These are phyloP conservation scores for Tricholoma saponaceum DNA, from an alignment of 768 basidiomycete genomes.

Conservation along the genomic window DNA sequence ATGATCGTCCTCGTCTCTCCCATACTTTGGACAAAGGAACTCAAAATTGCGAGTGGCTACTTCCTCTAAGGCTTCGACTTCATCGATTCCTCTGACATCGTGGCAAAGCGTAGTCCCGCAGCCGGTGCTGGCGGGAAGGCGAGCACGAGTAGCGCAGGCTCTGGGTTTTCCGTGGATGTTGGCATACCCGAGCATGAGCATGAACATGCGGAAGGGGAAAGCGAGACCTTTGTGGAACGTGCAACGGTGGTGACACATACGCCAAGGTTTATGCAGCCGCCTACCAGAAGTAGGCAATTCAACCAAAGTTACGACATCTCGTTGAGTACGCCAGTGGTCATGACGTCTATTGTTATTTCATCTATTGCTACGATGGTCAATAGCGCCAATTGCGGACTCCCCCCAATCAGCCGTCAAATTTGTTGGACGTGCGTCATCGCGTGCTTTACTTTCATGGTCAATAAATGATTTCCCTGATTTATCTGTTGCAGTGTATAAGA, in stretches of 20 bases:
- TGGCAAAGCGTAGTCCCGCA: background rate
- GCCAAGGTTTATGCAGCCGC: background rate
- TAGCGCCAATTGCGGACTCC: too few species aligned
- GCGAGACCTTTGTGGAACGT: background rate
- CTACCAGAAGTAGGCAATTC: slow-evolving; percentile 1
- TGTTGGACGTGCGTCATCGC: too few species aligned
- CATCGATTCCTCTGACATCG: slow-evolving; percentile 20
- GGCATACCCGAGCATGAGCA: slow-evolving; percentile 10
- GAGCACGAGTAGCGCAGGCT: slow-evolving; percentile 29
- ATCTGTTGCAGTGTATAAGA: too few species aligned
- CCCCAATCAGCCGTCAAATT: too few species aligned
- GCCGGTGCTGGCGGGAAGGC: background rate
- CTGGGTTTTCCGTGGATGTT: slow-evolving; percentile 21
- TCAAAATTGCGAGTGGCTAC: too few species aligned
- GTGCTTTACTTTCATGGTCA: too few species aligned
- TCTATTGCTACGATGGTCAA: too few species aligned
- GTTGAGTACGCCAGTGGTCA: too few species aligned
- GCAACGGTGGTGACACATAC: slow-evolving; percentile 1
- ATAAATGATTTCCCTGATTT: too few species aligned
- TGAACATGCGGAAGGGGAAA: slow-evolving; percentile 5
- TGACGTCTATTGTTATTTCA: slow-evolving; percentile 4
- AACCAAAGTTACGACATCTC: too few species aligned
- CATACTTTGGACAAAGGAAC: background rate
- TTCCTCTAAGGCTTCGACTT: background rate
- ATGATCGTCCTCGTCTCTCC: slow-evolving; percentile 1